These are phyloP conservation scores for Beauveria australis DNA, from an alignment of 2,329 filamentous ascomycete genomes.

Conservation along the genomic window DNA sequence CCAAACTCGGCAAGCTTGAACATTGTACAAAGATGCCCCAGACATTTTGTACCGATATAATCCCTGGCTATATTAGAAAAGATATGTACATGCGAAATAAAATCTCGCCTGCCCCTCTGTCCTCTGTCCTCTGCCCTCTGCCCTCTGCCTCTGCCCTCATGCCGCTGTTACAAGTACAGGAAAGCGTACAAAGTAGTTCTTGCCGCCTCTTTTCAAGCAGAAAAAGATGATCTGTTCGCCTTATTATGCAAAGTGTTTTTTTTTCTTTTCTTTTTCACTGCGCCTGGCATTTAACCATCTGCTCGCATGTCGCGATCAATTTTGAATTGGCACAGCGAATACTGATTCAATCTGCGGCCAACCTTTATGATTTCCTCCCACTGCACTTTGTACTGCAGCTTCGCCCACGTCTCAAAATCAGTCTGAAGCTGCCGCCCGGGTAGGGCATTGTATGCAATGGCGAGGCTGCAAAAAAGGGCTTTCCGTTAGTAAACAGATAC, in stretches of 20 bases:
- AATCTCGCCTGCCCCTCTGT: not conserved
- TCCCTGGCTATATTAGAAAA: too few species aligned
- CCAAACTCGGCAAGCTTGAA: too few species aligned
- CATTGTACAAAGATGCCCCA: too few species aligned
- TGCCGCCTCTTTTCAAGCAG: not conserved
- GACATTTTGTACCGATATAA: too few species aligned
- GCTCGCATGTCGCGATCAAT: slow-evolving; percentile 39
- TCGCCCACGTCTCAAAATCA: slow-evolving; percentile 67
- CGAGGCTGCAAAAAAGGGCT: not conserved
- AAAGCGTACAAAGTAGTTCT: not conserved
- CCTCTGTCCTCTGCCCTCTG: not conserved
- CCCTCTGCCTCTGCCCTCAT: not conserved
- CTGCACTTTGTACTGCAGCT: slow-evolving; percentile 53
- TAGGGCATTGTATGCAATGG: slow-evolving; percentile 55
- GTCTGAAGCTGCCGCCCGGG: slow-evolving; percentile 57
- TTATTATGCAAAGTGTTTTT: not conserved
- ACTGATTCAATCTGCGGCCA: slow-evolving; percentile 36
- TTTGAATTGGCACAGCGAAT: slow-evolving; percentile 41
- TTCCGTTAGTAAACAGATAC: not conserved
- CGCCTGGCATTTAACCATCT: not conserved
- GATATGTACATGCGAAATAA: slow-evolving; percentile 1
- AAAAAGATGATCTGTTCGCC: not conserved
- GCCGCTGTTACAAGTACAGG: not conserved
- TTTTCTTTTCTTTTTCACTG: too few species aligned
- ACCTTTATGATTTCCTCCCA: slow-evolving; percentile 60